Base-by-base conservation (phyloP, 768 basidiomycete species). In the Suillus paluster region DNA sequence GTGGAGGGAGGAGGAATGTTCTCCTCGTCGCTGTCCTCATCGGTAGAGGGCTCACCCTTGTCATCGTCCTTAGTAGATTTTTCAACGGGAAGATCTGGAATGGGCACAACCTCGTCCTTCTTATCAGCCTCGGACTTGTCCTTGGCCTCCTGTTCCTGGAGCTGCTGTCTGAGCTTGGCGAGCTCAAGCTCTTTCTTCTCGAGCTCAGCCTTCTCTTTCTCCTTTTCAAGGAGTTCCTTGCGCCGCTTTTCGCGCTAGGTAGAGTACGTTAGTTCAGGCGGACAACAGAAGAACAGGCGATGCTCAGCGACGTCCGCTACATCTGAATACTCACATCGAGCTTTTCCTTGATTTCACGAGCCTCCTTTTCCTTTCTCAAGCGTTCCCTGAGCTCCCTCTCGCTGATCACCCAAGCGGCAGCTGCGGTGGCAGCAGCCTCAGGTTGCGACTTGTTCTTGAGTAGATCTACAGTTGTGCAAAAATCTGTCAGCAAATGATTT, bases 361-460 rank as follows among this genome's bases (percentile, higher is more conserved):
- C 88, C 70, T 91, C 91, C 68, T 86, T 88, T 78, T 94, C 92
- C 68, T 83, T 82, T 77, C 83, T 82, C 63, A 93, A 77, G 66
- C 88, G 83, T 75, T 90, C 91, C 65, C 83, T 81, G 81, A 94
- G 86, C 74, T 87, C 85, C 64, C 90, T 83, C 78, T 94, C 92
- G 57, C 81, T 79, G 56, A 83, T 74, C 17, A 94, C 91, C 94
- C 94, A 96, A 42, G 77, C 82, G 1, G 79, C 80, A 23, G 87
- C 88, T 14, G 84, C 86, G 23, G 80, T 77, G 2, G 92, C 89
- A 27, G 93, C 92, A 2, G 81, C 80, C 68, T 93, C 89, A 3
- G 94, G 93, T 58, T 90, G 81, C 23, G 89, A 87, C 78, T 96
- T 95, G 79, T 94, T 89, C 76, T 89, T 89, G 61, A 97, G 80